phyloP scores from a whole-genome alignment of 352 stramenopile genomes.

The Globisporangium paddicum region DNA sequence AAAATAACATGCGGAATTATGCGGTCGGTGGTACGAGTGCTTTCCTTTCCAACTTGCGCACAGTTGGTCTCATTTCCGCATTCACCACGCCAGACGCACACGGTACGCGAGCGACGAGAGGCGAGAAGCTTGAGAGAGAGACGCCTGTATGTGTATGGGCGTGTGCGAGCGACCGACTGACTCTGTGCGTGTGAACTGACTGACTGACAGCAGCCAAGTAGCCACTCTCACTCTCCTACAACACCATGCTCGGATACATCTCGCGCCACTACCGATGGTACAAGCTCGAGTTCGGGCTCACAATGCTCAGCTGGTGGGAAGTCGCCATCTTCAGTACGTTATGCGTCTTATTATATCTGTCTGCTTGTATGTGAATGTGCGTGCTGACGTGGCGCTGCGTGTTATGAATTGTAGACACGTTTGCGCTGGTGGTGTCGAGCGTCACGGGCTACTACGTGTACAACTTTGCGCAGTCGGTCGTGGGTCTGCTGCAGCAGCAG shows the following conservation, averaged over 20 bases:
- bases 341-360: not conserved
- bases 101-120: not conserved
- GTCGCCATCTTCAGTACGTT: constrained; percentile 81
- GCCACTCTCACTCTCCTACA: not conserved
- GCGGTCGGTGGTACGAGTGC: not conserved
- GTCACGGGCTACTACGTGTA: constrained; percentile 79
- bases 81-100: constrained; percentile 1
- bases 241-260: constrained; percentile 52
- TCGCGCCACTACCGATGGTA: constrained; percentile 77
- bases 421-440: constrained; percentile 64
- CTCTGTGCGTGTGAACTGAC: not conserved
- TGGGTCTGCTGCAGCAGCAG: constrained; percentile 33
- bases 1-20: too few species aligned
- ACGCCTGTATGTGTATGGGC: not conserved
- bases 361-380: not conserved
- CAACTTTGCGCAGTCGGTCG: constrained; percentile 46
- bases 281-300: constrained; percentile 86
- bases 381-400: not conserved
- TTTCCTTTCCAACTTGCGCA: not conserved
- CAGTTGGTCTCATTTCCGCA: constrained; percentile 1
- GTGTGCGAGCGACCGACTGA: not conserved
- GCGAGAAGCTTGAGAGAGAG: too few species aligned
- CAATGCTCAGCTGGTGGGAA: constrained; percentile 80
- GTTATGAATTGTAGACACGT: constrained; percentile 39
- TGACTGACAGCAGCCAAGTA: not conserved